phyloP scores from a whole-genome alignment of 352 stramenopile genomes.

The Globisporangium parvum region DNA sequence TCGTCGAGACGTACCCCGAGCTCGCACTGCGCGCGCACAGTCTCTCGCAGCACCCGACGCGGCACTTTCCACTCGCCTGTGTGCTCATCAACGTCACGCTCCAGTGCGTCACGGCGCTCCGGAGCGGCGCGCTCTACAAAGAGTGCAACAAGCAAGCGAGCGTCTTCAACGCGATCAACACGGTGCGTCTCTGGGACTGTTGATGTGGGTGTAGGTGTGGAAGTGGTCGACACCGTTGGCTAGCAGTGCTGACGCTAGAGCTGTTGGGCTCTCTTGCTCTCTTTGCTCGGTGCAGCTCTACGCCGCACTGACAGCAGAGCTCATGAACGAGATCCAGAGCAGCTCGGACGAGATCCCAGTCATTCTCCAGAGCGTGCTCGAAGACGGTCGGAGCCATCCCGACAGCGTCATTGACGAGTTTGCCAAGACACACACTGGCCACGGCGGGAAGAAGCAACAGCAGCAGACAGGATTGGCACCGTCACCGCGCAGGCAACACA shows the following conservation, averaged over 20 bases:
- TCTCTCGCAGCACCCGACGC: conserved; percentile 43
- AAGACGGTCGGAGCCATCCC: conserved; percentile 31
- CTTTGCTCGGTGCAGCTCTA: conserved; percentile 27
- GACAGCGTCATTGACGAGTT: conserved; percentile 32
- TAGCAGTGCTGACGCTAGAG: neutral
- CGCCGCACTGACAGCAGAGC: conserved; percentile 28
- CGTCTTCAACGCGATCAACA: conserved; percentile 48
- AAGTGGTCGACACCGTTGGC: neutral
- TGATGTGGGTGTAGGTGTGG: neutral
- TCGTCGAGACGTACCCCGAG: conserved; percentile 61
- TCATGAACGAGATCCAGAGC: conserved; percentile 38
- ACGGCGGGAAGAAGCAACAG: neutral
- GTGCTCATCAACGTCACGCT: conserved; percentile 73
- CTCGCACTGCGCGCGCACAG: conserved; percentile 39
- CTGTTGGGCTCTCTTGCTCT: neutral
- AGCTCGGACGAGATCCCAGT: conserved; percentile 44
- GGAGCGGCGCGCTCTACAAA: conserved; percentile 53
- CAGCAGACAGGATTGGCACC: too few relatives aligned
- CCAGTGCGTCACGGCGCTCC: conserved; percentile 58
- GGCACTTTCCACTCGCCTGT: conserved; percentile 73
- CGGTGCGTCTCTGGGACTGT: conserved; percentile 19
- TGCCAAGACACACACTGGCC: conserved; percentile 3
- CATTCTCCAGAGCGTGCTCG: conserved; percentile 53
- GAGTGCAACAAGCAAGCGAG: conserved; percentile 63
- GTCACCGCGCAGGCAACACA: neutral